Evolutionary conservation across 179 eudicot species (phyloP), one percentile per base, ranked within the genome.

Genomic region (Camellia oleifera): DNA sequence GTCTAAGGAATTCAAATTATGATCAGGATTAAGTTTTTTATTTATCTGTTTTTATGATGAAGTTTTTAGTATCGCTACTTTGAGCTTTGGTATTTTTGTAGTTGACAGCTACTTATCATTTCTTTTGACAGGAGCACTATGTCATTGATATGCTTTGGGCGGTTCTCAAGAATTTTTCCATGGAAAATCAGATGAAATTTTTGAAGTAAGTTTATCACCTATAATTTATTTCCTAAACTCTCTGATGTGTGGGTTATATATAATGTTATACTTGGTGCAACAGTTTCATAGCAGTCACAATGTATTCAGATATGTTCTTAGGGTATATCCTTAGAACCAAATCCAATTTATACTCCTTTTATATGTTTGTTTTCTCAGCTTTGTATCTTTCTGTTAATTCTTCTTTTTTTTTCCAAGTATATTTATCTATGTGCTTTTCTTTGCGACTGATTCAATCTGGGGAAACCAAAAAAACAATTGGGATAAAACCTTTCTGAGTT

Each of bases 81-180:
- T 23, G n/a, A 61, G 68, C 12, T 58, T 60, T 44, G 17, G 53
- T 72, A 17, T 15, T n/a, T 56, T 75, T 57, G 63, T 54, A 4
- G 40, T 32, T 74, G 50, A 57, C 54, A 44, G 40, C 32, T 78
- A 44, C 1, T 77, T 46, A 4, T 66, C 40, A 77, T 87, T 80
- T 56, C 68, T 74, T 58, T 83, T 83, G 78, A 80, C 96, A 96
- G 99, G 99, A 92, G 53, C 99, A 96, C 84, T 92, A 96, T 86
- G 97, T 94, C 45, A 90, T 96, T 79, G 90, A 92, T 76, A 88
- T 92, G 95, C 92, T 95, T 77, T 96, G 98, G 99, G 97, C 88
- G 81, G 94, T 92, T 75, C 82, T 96, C 78, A 88, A 91, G 85
- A 84, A 85, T 84, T 86, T 96, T 83, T 91, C 96, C 79, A 85